phyloP scores from a whole-genome alignment of 495 filamentous ascomycete genomes.

The Cudoniella acicularis region DNA sequence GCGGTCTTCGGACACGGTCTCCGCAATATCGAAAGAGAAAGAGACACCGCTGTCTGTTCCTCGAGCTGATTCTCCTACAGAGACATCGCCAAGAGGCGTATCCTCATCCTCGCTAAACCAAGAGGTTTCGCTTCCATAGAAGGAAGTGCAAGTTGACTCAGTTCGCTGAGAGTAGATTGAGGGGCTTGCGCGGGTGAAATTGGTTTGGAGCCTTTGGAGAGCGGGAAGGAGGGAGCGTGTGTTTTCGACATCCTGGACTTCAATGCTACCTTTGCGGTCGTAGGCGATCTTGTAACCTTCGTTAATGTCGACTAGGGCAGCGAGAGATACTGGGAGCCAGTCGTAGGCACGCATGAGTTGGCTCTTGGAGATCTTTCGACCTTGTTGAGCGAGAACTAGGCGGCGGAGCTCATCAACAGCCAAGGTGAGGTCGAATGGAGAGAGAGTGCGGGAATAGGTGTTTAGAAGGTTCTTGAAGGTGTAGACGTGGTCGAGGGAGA shows the following conservation, averaged over 20 bases:
- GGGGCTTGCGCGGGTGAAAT: not conserved
- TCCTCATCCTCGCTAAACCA: not conserved
- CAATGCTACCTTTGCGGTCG: slow-evolving; percentile 32
- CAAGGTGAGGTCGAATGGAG: slow-evolving; percentile 34
- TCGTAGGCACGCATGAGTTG: slow-evolving; percentile 60
- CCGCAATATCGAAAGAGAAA: not conserved
- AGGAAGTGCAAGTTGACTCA: not conserved
- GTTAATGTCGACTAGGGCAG: slow-evolving; percentile 53
- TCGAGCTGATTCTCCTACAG: slow-evolving; percentile 23
- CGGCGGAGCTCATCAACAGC: slow-evolving; percentile 57
- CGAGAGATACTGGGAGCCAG: slow-evolving; percentile 53
- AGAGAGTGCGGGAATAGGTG: slow-evolving; percentile 23
- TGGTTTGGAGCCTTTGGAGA: not conserved
- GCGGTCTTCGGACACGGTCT: slow-evolving; percentile 7
- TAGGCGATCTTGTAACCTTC: slow-evolving; percentile 55
- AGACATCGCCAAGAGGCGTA: not conserved
- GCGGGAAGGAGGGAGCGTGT: slow-evolving; percentile 5
- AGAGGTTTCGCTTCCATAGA: not conserved
- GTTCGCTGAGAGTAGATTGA: not conserved
- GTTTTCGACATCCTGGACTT: slow-evolving; percentile 17
- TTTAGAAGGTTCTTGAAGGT: slow-evolving; percentile 63
- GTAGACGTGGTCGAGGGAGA: slow-evolving; percentile 69
- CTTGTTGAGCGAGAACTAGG: slow-evolving; percentile 56
- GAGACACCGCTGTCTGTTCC: slow-evolving; percentile 8
- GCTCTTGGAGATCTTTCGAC: slow-evolving; percentile 52